phyloP scores from a whole-genome alignment of 176 grass and related monocot species.

The Rhynchospora breviuscula region DNA sequence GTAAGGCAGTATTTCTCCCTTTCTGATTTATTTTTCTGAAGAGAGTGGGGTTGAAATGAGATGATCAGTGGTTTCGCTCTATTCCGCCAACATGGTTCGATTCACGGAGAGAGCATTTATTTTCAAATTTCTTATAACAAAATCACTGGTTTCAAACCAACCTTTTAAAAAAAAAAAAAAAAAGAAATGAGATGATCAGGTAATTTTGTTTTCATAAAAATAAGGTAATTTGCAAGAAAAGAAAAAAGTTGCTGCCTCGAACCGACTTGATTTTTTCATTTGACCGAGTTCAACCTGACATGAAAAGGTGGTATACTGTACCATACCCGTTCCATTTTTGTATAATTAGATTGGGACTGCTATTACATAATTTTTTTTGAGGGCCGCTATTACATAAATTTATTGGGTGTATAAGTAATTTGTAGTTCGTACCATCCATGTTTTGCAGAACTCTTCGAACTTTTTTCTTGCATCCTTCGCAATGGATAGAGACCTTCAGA shows the following conservation, averaged over 20 bases:
- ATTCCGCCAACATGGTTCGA: too few relatives aligned
- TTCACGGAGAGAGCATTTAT: too few relatives aligned
- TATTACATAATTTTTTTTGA: background rate
- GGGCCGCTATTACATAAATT: background rate
- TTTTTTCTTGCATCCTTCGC: slow-evolving; percentile 93
- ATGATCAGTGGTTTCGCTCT: too few relatives aligned
- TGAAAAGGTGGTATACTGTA: background rate
- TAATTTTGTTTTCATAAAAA: too few relatives aligned
- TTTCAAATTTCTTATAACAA: too few relatives aligned
- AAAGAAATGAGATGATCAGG: background rate
- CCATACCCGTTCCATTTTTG: background rate
- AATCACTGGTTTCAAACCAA: too few relatives aligned
- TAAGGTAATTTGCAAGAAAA: background rate
- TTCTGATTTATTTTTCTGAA: background rate
- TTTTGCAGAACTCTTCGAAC: slow-evolving; percentile 65
- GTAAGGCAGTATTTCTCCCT: background rate
- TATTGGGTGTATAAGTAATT: background rate
- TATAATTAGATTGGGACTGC: background rate
- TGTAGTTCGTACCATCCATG: slow-evolving; percentile 45
- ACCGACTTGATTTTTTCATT: background rate
- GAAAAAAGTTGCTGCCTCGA: background rate
- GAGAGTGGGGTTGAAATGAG: background rate
- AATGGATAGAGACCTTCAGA: slow-evolving; percentile 84
- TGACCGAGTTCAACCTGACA: background rate
- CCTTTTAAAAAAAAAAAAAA: too few relatives aligned